Evolutionary conservation across 331 rosid genomes (phyloP), one percentile per base, ranked within the genome.

Genomic region (Dryas integrifolia): DNA sequence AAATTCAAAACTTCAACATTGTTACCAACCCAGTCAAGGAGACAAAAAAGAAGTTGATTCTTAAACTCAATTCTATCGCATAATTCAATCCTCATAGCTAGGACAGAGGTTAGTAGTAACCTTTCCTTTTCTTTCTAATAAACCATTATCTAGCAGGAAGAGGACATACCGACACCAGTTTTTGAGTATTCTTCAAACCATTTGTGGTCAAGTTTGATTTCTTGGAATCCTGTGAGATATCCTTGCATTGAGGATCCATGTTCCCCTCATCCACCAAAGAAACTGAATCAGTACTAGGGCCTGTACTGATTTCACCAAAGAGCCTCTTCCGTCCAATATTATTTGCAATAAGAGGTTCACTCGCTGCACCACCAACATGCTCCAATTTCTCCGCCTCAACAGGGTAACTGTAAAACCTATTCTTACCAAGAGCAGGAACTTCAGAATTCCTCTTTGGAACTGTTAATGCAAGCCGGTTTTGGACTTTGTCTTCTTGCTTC

Each of bases 291-390:
- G 52, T 61, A 51, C 61, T 52, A 58, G 18, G 58, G 59, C 44
- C 56, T 39, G 69, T 9, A 44, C 51, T 67, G 55, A 59, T 59
- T 59, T 79, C 66, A 11, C 82, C 70, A 67, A 79, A 79, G 39
- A 65, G 75, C 63, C 82, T 79, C 65, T 79, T 79, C 30, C 14
- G 65, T n/a, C 64, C 58, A 30, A 72, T 59, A 49, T 66, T 73
- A 60, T 35, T 59, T 55, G 49, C 35, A 9, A 35, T 3, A 79
- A 59, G 78, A 58, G 58, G 70, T 40, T 73, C 66, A 44, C 61
- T 38, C 26, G 30, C 55, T 58, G 40, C 45, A 39, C 38, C 50
- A 35, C 59, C 69, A 47, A 49, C 68, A 72, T 35, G 43, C 18
- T 67, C 40, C 39, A 38, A 38, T 52, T 67, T 67, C 48, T 48